A percentile compares a stretch with the other conserved stretches of the same genome.
phyloP scores from a whole-genome alignment of 257 asterid genomes.

The Solanum commersonii region DNA sequence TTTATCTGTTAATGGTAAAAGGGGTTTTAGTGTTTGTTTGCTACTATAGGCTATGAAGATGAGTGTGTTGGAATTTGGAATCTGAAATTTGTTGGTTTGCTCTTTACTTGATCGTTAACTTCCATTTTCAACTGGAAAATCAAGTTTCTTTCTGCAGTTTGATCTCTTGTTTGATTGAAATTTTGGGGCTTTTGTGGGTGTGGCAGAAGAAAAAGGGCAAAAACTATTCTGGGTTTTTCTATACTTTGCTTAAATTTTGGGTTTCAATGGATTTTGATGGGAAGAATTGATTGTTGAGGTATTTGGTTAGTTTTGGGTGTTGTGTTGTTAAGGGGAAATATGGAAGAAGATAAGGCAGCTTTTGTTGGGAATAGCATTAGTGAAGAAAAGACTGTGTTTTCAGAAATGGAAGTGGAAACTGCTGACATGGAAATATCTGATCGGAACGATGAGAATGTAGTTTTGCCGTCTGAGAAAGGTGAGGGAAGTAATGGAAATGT shows the following conservation, averaged over 20 bases:
- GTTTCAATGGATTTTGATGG: background rate
- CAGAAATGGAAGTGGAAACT: slow-evolving; percentile 57
- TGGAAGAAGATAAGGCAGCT: slow-evolving; percentile 17
- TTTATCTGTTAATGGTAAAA: background rate
- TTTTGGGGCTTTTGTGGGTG: background rate
- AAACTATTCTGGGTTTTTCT: background rate
- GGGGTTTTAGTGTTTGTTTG: background rate
- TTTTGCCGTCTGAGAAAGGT: slow-evolving; percentile 27
- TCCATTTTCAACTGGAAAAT: background rate
- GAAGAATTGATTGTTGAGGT: background rate
- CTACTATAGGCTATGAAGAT: background rate
- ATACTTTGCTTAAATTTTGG: background rate
- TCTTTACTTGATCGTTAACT: background rate
- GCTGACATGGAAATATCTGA: background rate
- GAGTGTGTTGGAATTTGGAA: background rate
- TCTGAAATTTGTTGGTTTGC: background rate
- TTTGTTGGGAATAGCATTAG: background rate
- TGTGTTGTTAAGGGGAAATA: background rate
- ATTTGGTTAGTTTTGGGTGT: background rate
- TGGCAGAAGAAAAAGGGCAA: background rate
- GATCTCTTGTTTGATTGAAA: background rate
- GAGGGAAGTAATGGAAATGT: slow-evolving; percentile 55
- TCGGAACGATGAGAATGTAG: background rate
- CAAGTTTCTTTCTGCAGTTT: background rate
- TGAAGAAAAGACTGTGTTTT: slow-evolving; percentile 19